A percentile compares a stretch with the other conserved stretches of the same genome.
Evolutionary conservation across 441 rosid genomes (phyloP).

Genomic region (Dalechampia spathulata): DNA sequence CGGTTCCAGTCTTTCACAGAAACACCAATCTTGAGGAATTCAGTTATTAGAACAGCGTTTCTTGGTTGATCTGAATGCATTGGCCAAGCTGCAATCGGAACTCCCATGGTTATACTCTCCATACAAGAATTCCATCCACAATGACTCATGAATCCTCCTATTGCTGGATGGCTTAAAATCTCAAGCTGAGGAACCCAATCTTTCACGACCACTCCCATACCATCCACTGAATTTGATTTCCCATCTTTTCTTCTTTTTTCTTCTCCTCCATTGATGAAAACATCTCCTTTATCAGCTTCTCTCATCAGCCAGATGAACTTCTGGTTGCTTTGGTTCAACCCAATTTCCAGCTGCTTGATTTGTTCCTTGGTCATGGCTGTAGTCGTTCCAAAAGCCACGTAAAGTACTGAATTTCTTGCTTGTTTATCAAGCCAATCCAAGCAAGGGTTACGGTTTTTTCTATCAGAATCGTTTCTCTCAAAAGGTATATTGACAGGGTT

Average conservation of each 20-base stretch:
- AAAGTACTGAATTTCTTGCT: conserved; percentile 30
- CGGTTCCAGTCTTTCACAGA: conserved; percentile 27
- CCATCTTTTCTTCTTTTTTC: conserved; percentile 21
- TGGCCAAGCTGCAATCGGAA: conserved; percentile 53
- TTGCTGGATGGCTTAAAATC: conserved; percentile 40
- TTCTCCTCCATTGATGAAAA: conserved; percentile 13
- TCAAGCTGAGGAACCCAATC: conserved; percentile 60
- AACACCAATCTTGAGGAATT: conserved; percentile 32
- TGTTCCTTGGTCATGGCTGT: conserved; percentile 32
- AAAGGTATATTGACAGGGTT: conserved; percentile 20
- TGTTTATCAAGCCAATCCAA: conserved; percentile 53
- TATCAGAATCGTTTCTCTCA: not conserved
- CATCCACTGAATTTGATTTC: conserved; percentile 26
- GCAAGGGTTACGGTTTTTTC: conserved; percentile 16
- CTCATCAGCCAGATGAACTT: conserved; percentile 56
- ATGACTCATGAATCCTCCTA: conserved; percentile 51
- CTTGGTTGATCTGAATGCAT: conserved; percentile 61
- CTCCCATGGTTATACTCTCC: conserved; percentile 57
- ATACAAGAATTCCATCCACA: conserved; percentile 70
- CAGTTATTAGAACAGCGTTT: conserved; percentile 33
- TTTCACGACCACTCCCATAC: conserved; percentile 32
- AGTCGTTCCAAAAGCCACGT: conserved; percentile 50
- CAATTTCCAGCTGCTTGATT: conserved; percentile 35
- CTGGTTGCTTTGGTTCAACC: conserved; percentile 35
- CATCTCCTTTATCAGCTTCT: conserved; percentile 50